Percentiles rank a stretch among this genome's conserved stretches.
These are phyloP conservation scores for Penicillium sp. DNA, from an alignment of 2,329 filamentous ascomycete genomes.

Conservation along the genomic window DNA sequence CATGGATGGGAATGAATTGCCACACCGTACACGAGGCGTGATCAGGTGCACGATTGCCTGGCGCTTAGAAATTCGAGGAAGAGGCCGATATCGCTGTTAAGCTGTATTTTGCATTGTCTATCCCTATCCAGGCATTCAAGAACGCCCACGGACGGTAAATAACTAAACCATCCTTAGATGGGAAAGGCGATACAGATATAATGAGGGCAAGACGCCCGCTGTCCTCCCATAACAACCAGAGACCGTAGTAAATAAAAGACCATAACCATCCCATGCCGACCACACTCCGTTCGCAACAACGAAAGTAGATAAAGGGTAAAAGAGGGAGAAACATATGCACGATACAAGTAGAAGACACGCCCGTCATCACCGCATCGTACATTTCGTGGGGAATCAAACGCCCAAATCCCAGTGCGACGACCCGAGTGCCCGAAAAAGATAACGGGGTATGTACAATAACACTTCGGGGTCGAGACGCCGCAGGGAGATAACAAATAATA, in stretches of 20 bases:
- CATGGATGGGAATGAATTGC: not conserved
- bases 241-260: slow-evolving; percentile 18
- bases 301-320: slow-evolving; percentile 18
- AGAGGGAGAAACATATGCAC: slow-evolving; percentile 24
- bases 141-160: not conserved
- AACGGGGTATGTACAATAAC: slow-evolving; percentile 23
- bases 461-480: slow-evolving; percentile 24
- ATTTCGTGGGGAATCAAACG: slow-evolving; percentile 16
- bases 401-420: slow-evolving; percentile 19
- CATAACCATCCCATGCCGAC: slow-evolving; percentile 30
- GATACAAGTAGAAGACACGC: slow-evolving; percentile 21
- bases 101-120: slow-evolving; percentile 11
- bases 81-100: slow-evolving; percentile 6
- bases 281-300: slow-evolving; percentile 31
- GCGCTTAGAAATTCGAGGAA: not conserved
- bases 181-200: slow-evolving; percentile 14
- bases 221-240: not conserved
- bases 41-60: not conserved
- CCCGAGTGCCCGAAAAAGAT: slow-evolving; percentile 17
- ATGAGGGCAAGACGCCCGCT: slow-evolving; percentile 8
- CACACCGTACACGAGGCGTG: not conserved
- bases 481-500: slow-evolving; percentile 24
- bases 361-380: slow-evolving; percentile 28
- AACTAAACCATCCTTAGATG: slow-evolving; percentile 8
- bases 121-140: slow-evolving; percentile 5